phyloP scores from a whole-genome alignment of 148 eudicot genomes.

The Spergularia bocconei region DNA sequence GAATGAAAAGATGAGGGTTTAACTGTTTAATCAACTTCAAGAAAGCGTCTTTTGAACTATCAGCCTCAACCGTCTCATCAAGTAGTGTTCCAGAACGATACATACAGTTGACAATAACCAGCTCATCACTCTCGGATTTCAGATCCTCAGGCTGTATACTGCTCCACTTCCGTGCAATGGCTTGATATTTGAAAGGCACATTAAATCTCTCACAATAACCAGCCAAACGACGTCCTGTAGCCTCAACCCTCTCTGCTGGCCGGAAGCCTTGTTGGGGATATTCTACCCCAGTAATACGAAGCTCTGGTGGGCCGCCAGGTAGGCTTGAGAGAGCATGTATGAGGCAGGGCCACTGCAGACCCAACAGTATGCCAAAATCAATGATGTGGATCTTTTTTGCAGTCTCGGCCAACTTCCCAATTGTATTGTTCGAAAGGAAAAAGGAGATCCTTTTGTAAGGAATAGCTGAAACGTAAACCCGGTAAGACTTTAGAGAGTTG shows the following conservation, averaged over 20 bases:
- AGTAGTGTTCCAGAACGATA: conserved; percentile 36
- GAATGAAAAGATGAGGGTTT: conserved; percentile 50
- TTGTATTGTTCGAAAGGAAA: conserved; percentile 26
- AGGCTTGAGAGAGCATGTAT: conserved; percentile 35
- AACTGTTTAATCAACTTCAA: conserved; percentile 37
- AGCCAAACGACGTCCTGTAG: conserved; percentile 42
- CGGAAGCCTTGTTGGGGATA: conserved; percentile 49
- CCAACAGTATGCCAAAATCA: conserved; percentile 41
- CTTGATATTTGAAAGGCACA: conserved; percentile 44
- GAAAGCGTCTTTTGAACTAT: conserved; percentile 50
- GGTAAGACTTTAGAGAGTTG: conserved; percentile 33
- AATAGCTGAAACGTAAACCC: conserved; percentile 29
- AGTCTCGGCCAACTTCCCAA: conserved; percentile 26
- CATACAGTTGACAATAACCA: conserved; percentile 45
- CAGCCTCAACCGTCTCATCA: conserved; percentile 42
- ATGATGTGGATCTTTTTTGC: conserved; percentile 40
- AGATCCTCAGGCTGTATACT: conserved; percentile 37
- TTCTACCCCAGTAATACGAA: conserved; percentile 48
- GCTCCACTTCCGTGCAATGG: conserved; percentile 39
- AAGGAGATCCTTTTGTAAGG: conserved; percentile 36
- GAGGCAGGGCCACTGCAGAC: conserved; percentile 46
- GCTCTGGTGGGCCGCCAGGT: conserved; percentile 37
- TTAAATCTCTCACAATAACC: conserved; percentile 47
- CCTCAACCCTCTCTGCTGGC: conserved; percentile 43
- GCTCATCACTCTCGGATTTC: conserved; percentile 32